A percentile compares a stretch with the other conserved stretches of the same genome.
These are phyloP conservation scores for Diaporthe sp. DNA, from an alignment of 2,329 filamentous ascomycete genomes.

Conservation along the genomic window DNA sequence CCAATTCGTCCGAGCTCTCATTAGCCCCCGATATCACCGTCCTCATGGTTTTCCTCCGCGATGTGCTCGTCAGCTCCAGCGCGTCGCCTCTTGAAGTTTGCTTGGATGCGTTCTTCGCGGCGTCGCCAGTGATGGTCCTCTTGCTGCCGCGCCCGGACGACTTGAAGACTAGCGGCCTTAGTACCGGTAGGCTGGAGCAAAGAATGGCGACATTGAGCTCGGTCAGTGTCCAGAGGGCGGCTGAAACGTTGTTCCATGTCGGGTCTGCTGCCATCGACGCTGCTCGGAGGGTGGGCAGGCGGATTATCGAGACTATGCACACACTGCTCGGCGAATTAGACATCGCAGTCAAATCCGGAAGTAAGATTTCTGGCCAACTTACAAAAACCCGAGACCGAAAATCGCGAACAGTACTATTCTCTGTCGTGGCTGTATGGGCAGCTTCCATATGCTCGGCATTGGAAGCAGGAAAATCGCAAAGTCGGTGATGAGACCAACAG, in stretches of 20 bases:
- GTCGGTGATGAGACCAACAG: slow-evolving; percentile 48
- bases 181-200: slow-evolving; percentile 49
- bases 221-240: slow-evolving; percentile 51
- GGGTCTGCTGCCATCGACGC: slow-evolving; percentile 49
- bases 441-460: slow-evolving; percentile 46
- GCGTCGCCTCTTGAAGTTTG: neutral
- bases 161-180: slow-evolving; percentile 46
- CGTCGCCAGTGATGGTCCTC: slow-evolving; percentile 13
- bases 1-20: slow-evolving; percentile 18
- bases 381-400: slow-evolving; percentile 52
- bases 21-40: neutral
- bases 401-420: slow-evolving; percentile 49
- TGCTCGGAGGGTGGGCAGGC: slow-evolving; percentile 50
- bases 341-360: too few relatives aligned
- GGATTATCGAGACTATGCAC: slow-evolving; percentile 51
- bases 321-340: slow-evolving; percentile 44
- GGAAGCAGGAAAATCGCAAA: slow-evolving; percentile 49
- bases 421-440: slow-evolving; percentile 47
- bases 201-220: slow-evolving; percentile 51
- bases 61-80: slow-evolving; percentile 3
- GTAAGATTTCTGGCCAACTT: too few relatives aligned
- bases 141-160: slow-evolving; percentile 1
- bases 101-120: neutral
- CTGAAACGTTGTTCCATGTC: slow-evolving; percentile 50
- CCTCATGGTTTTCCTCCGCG: slow-evolving; percentile 2